A percentile compares a stretch with the other conserved stretches of the same genome.
These are phyloP conservation scores for Senna tora DNA, from an alignment of 306 rosid genomes.

Conservation along the genomic window DNA sequence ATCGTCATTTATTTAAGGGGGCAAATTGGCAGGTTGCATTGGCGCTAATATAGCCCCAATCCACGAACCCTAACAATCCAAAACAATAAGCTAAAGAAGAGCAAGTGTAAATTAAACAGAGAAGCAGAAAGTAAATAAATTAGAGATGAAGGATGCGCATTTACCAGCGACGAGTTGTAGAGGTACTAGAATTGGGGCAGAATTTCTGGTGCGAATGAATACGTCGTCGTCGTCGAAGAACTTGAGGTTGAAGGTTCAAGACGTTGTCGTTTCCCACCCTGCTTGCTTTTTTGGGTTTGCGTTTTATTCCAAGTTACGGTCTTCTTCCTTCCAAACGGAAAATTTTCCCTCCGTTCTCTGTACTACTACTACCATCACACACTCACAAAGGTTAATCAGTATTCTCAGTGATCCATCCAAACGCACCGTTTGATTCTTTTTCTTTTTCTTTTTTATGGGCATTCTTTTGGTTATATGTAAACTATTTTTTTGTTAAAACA, in stretches of 20 bases:
- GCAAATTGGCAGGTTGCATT: constrained; percentile 4
- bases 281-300: not conserved
- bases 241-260: not conserved
- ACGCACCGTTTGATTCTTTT: not conserved
- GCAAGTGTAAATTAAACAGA: not conserved
- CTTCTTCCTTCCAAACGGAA: not conserved
- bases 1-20: constrained; percentile 1
- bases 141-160: constrained; percentile 6
- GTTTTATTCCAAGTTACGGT: not conserved
- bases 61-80: constrained; percentile 38
- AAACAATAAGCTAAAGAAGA: constrained; percentile 8
- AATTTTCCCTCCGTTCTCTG: not conserved
- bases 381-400: not conserved
- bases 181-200: not conserved
- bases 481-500: too few species aligned
- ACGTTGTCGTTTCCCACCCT: not conserved
- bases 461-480: too few species aligned
- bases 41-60: not conserved
- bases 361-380: not conserved
- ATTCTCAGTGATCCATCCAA: not conserved
- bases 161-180: not conserved
- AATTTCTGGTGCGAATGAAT: constrained; percentile 5
- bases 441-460: too few species aligned
- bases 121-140: not conserved
- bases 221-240: not conserved